Conservation (phyloP, 495 filamentous ascomycete genomes). For the Chlorociboria aeruginascens region DNA sequence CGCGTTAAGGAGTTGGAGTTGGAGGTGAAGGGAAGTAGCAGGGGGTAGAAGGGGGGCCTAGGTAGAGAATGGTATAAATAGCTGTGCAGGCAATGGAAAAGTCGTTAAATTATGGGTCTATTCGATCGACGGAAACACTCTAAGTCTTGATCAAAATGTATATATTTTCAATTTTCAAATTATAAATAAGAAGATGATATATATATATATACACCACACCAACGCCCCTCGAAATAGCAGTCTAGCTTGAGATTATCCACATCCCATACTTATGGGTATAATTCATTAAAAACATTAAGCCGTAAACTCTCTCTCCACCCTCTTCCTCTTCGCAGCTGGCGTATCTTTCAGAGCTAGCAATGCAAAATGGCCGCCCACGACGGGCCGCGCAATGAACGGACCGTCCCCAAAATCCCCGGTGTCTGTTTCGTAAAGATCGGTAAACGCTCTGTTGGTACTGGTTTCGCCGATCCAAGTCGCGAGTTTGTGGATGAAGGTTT, state of each 20-base stretch:
- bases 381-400: conserved; percentile 65
- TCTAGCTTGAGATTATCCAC: no score
- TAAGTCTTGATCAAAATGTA: no score
- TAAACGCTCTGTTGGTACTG: conserved; percentile 54
- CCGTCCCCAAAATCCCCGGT: conserved; percentile 31
- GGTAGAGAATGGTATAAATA: no score
- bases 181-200: no score
- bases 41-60: background rate
- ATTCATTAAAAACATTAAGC: background rate
- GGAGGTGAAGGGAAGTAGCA: background rate
- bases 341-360: conserved; percentile 46
- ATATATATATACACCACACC: no score
- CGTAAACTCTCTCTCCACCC: background rate
- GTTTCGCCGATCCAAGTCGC: conserved; percentile 73
- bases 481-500: conserved; percentile 55
- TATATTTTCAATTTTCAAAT: no score
- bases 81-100: no score
- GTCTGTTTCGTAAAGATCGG: conserved; percentile 68
- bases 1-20: background rate
- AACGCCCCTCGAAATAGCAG: no score
- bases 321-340: background rate
- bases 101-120: no score
- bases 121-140: no score
- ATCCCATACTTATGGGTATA: no score
- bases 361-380: conserved; percentile 73